Conservation (phyloP, 805 yeast species). For the Kregervanrija pseudodelftensis region DNA sequence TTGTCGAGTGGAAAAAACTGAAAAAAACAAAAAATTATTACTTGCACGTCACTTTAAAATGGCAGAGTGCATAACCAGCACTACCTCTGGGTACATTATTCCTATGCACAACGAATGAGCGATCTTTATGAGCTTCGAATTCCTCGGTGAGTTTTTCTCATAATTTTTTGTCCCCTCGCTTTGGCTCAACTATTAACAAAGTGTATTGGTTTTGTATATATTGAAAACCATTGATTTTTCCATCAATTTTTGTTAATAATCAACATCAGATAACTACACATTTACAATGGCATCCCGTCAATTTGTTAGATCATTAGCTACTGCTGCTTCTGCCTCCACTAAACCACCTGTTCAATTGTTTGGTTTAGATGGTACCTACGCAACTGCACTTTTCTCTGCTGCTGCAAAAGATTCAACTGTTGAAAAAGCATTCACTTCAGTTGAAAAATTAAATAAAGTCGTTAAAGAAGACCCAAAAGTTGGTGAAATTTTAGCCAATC, state of each 20-base stretch:
- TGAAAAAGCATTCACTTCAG: slow-evolving; percentile 59
- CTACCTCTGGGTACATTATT: slow-evolving; percentile 4
- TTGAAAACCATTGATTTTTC: no score
- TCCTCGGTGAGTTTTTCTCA: no score
- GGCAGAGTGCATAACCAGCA: neutral
- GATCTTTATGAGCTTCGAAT: no score
- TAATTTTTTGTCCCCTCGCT: no score
- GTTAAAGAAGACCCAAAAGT: slow-evolving; percentile 60
- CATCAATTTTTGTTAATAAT: neutral
- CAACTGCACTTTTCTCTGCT: slow-evolving; percentile 89
- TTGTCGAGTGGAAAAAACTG: no score
- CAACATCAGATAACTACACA: neutral
- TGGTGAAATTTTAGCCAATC: slow-evolving; percentile 59
- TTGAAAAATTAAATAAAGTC: slow-evolving; percentile 48
- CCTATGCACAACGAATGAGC: slow-evolving; percentile 24
- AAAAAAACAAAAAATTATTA: no score
- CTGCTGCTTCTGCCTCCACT: slow-evolving; percentile 41
- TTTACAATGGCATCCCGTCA: slow-evolving; percentile 53
- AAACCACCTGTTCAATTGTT: slow-evolving; percentile 90
- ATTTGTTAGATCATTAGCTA: slow-evolving; percentile 65
- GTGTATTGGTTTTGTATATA: no score
- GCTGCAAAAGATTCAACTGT: slow-evolving; percentile 75
- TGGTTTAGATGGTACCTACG: slow-evolving; percentile 96
- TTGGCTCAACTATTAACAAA: no score
- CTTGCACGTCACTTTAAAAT: no score